Base-by-base conservation (phyloP, 75 land plant genomes). In the Selaginella tamariscina region DNA sequence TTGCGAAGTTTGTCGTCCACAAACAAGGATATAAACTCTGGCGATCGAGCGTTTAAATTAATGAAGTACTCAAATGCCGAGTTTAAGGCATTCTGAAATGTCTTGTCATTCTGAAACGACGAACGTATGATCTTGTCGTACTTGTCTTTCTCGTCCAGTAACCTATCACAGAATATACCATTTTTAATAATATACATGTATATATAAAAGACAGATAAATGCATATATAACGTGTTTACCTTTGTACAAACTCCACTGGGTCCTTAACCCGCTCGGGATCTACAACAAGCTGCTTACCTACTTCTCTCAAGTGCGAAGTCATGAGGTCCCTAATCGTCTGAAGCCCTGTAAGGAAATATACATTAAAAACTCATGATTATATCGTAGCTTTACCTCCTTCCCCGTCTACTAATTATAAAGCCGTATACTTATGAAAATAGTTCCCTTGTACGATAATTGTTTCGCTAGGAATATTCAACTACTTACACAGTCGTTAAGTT, bases 21-120 rank as follows among this genome's bases (percentile, higher is more conserved):
- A 81, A 83, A 94, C 55, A 90, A 68, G 18, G 98, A 89, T 27
- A 94, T 94, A 63, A 85, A 90, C 70, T 94, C 98, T 1, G 98
- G 96, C 29, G 98, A 90, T 33, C 98, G 78, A 33, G 83, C 62
- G 70, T 93, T 93, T 65, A 93, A 67, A 77, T 93, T 93, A 56
- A 93, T 89, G 73, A 93, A 93, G 74, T 83, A 89, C 68, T 89
- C 98, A 78, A 93, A 93, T 0, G 98, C 86, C 33, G 98, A 93
- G 72, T 87, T 93, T 63, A 93, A 72, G 20, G 98, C 98, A 81
- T 93, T 89, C 62, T 93, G 98, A 71, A 93, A 93, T 8, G 84
- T 86, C 80, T 89, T 93, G 82, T 93, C 98, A 79, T 93, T 93
- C 71, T 56, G 80, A 55, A 93, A 93, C 33, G 98, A 74, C 2